A percentile compares a stretch with the other conserved stretches of the same genome.
These are phyloP conservation scores for Trametes versicolor DNA, from an alignment of 1,284 basidiomycete species.

Conservation along the genomic window DNA sequence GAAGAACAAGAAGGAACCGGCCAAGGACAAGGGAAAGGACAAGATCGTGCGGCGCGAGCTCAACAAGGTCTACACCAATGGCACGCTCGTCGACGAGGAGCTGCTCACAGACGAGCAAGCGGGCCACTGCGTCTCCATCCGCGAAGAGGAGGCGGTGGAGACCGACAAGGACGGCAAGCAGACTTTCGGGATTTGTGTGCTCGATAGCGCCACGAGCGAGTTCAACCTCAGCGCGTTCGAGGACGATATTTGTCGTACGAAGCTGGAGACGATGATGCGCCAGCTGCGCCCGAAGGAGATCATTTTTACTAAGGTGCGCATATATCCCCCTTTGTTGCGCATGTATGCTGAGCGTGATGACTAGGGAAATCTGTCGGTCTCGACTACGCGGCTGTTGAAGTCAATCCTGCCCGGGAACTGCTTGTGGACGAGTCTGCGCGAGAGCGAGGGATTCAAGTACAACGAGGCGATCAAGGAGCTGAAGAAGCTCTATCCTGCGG, in stretches of 20 bases:
- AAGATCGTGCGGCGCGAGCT: constrained; percentile 91
- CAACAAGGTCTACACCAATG: constrained; percentile 96
- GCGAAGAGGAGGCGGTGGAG: constrained; percentile 63
- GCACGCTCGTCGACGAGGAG: constrained; percentile 93
- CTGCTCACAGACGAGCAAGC: constrained; percentile 94
- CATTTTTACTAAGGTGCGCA: constrained; percentile 85
- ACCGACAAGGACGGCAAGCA: constrained; percentile 56
- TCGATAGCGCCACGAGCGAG: constrained; percentile 96
- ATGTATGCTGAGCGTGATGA: neutral
- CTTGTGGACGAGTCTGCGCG: constrained; percentile 88
- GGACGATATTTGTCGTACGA: constrained; percentile 93
- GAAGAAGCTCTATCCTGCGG: constrained; percentile 69
- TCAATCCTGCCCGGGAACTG: constrained; percentile 81
- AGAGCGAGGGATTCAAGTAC: constrained; percentile 83
- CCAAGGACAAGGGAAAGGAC: constrained; percentile 61
- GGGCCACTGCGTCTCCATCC: constrained; percentile 94
- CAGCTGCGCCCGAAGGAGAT: constrained; percentile 95
- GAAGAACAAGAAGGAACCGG: constrained; percentile 59
- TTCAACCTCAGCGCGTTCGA: constrained; percentile 93
- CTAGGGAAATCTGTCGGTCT: constrained; percentile 86
- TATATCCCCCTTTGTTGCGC: neutral
- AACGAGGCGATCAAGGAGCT: constrained; percentile 80
- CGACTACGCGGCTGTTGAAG: constrained; percentile 85
- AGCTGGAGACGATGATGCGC: constrained; percentile 93
- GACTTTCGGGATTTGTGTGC: constrained; percentile 91